Evolutionary conservation across 352 stramenopile species (phyloP), one percentile per base, ranked within the genome.

Genomic region (Phytophthora pini): DNA sequence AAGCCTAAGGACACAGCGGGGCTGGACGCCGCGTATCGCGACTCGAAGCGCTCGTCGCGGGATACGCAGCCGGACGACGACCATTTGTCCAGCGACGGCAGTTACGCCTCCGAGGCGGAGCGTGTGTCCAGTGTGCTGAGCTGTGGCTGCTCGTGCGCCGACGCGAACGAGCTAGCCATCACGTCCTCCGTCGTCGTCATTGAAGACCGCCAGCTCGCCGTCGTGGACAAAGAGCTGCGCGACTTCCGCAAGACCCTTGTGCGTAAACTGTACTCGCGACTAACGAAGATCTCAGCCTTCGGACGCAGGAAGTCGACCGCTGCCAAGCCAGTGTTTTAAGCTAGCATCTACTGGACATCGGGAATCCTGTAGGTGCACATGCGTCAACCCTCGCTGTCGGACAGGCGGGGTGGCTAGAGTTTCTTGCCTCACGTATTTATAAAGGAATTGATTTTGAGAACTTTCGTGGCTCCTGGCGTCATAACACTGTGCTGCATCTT

Each of bases 151-250:
- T 88, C 79, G 39, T 74, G 55, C 34, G 61, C 52, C 1, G 73
- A 81, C 24, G 70, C 75, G 6, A 74, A 68, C 47, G 76, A 84
- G 29, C 48, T 76, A 20, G 77, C 63, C 20, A 75, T 65, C 36
- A 79, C 80, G 17, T 79, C 80, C 20, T 82, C 77, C 5, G 63
- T 52, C 1, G 70, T 88, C 40, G 66, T 85, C 55, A 92, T 92
- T 62, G 74, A 85, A 59, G 79, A 85, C 58, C 83, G 71, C 15
- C 83, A 92, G 57, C 77, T 92, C 31, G 83, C 80, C 2, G 83
- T 88, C 12, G 70, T 92, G 48, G 83, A 92, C 62, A 76, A 75
- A 44, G 83, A 92, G 48, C 63, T 92, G 32, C 74, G 79, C 13
- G 81, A 88, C 43, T 47, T 90, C 53, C 80, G 81, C 54, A 82